These are phyloP conservation scores for Stephanodiscus minutulus DNA, from an alignment of 108 stramenopile species.

Conservation along the genomic window DNA sequence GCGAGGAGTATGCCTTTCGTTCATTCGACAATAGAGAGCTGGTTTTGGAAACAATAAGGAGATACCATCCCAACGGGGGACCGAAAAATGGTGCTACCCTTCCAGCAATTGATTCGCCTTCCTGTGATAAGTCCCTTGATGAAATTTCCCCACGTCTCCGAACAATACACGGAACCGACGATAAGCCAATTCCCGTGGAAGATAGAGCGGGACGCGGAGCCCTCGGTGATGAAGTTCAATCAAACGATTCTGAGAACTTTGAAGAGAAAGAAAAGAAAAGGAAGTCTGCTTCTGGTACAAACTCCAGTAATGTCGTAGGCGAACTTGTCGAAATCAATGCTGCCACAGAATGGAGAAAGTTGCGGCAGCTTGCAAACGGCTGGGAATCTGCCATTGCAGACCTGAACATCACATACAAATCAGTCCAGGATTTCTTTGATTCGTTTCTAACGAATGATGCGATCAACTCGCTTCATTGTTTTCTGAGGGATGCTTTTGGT, in stretches of 20 bases:
- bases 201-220: neutral
- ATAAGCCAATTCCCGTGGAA: neutral
- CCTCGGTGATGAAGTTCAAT: neutral
- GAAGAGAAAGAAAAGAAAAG: neutral
- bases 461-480: conserved; percentile 18
- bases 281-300: neutral
- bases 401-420: conserved; percentile 20
- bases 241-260: neutral
- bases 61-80: conserved; percentile 1
- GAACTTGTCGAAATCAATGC: neutral
- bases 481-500: conserved; percentile 43
- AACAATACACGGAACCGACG: too few species aligned
- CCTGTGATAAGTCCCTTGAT: conserved; percentile 5
- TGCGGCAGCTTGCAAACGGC: neutral
- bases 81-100: neutral
- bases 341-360: neutral
- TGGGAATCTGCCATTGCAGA: conserved; percentile 20
- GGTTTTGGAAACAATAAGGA: conserved; percentile 31
- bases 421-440: conserved; percentile 32
- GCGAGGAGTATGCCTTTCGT: conserved; percentile 62
- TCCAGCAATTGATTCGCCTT: neutral
- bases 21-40: conserved; percentile 53
- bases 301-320: neutral
- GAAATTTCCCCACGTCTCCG: neutral
- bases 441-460: conserved; percentile 29